phyloP scores from a whole-genome alignment of 1,284 basidiomycete species.

The Pholiota adiposa region DNA sequence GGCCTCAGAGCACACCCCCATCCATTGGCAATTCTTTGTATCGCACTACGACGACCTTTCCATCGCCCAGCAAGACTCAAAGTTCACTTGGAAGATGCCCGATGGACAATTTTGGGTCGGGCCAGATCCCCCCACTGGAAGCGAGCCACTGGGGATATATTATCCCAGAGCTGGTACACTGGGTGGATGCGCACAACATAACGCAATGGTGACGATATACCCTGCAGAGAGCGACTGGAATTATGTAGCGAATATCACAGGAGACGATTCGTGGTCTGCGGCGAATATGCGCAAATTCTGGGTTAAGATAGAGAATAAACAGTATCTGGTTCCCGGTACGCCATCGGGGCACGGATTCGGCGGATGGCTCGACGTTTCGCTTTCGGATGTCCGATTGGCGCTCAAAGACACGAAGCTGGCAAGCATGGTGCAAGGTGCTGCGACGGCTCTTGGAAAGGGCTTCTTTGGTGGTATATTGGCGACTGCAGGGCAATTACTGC shows the following conservation, averaged over 20 bases:
- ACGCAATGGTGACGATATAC: conserved; percentile 11
- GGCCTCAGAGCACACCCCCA: conserved; percentile 7
- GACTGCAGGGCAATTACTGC: background rate
- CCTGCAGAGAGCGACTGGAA: conserved; percentile 13
- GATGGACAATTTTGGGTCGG: conserved; percentile 10
- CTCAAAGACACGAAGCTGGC: conserved; percentile 6
- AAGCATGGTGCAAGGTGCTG: conserved; percentile 6
- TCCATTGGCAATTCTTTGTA: conserved; percentile 11
- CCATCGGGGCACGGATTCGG: conserved; percentile 6
- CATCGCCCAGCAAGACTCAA: conserved; percentile 3
- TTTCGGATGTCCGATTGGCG: background rate
- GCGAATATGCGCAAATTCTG: conserved; percentile 9
- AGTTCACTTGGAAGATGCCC: conserved; percentile 11
- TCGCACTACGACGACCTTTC: conserved; percentile 12
- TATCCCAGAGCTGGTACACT: background rate
- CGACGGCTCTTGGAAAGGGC: conserved; percentile 3
- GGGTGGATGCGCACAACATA: background rate
- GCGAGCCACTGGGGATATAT: background rate
- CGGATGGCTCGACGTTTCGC: conserved; percentile 8
- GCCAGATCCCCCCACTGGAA: conserved; percentile 2
- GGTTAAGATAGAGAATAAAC: conserved; percentile 8
- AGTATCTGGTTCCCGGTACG: conserved; percentile 5
- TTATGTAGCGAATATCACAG: conserved; percentile 5
- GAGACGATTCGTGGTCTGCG: conserved; percentile 8
- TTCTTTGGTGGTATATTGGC: conserved; percentile 1